Evolutionary conservation across 768 basidiomycete species (phyloP).

Genomic region (Pisolithus sp.): DNA sequence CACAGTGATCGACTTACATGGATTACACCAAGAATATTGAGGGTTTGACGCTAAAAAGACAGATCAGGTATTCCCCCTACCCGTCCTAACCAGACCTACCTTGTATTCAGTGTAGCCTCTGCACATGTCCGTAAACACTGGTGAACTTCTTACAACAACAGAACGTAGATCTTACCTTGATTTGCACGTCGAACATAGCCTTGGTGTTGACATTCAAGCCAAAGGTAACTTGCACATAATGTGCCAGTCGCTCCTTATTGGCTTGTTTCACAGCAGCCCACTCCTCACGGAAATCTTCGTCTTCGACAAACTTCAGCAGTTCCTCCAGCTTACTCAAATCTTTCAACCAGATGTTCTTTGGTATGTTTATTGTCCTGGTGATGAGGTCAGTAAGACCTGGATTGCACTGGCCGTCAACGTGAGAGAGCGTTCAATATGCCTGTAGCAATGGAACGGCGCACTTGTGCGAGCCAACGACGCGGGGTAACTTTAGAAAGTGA

Average conservation of each 20-base stretch:
- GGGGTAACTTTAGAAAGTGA: constrained; percentile 58
- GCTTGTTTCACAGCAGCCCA: constrained; percentile 84
- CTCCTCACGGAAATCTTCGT: constrained; percentile 66
- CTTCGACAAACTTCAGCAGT: constrained; percentile 65
- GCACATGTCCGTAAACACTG: constrained; percentile 3
- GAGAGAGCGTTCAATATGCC: not conserved
- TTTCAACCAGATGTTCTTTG: constrained; percentile 79
- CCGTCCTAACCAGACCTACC: constrained; percentile 29
- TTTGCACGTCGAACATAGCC: constrained; percentile 89
- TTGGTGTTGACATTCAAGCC: constrained; percentile 66
- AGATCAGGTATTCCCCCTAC: not conserved
- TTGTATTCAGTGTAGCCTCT: constrained; percentile 94
- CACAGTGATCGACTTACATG: constrained; percentile 45
- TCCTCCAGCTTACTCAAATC: constrained; percentile 73
- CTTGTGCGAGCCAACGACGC: constrained; percentile 87
- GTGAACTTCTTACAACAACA: not conserved
- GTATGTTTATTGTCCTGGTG: constrained; percentile 68
- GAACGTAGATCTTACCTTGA: constrained; percentile 45
- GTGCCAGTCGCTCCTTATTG: constrained; percentile 86
- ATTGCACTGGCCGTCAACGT: constrained; percentile 58
- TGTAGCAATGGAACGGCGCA: constrained; percentile 13
- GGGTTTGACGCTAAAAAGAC: constrained; percentile 67
- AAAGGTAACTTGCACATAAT: constrained; percentile 63
- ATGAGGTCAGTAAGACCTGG: constrained; percentile 81
- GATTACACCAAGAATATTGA: constrained; percentile 89